Base-by-base conservation (phyloP, 2,329 filamentous ascomycete genomes). In the Periconia sp. region DNA sequence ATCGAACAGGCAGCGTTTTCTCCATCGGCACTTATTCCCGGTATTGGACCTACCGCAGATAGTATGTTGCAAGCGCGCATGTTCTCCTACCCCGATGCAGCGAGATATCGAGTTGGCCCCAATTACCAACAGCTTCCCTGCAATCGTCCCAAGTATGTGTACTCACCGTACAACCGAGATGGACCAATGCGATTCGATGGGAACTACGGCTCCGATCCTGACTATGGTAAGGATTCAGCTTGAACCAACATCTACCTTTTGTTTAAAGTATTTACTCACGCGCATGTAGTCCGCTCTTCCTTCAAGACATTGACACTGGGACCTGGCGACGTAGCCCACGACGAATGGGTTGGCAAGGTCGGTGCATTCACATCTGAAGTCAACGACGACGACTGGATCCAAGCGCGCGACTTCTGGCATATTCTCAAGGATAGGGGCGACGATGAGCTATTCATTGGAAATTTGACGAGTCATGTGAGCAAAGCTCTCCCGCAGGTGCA, bases 1-100 rank as follows among this genome's bases (percentile, higher is more conserved):
- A 87, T 89, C 47, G 87, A 90, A 76, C 87, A 89, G 68, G 80
- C 84, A 17, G 85, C 86, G 1, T 90, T 89, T 79, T 85, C 82
- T 55, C 87, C 87, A 37, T 81, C 85, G 6, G 85, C 89, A 66
- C 73, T 89, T 70, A 79, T 84, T 3, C 86, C 86, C 3, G 86
- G 87, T 50, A 83, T 87, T 52, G 86, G 89, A 72, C 83, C 86
- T 14, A 87, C 86, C 10, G 85, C 85, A 58, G 87, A 90, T 61
- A 86, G 86, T 1, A 85, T 90, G 40, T 77, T 90, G 2, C 86
- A 90, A 71, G 83, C 82, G 37, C 85, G 87, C 52, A 79, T 89
- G 41, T 89, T 89, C 79, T 88, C 85, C 1, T 89, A 89, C 74
- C 83, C 85, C 11, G 86, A 90, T 65, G 86, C 82, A 3, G 82